Evolutionary conservation across 2,329 filamentous ascomycete genomes (phyloP).

Genomic region (Alternaria sp.): DNA sequence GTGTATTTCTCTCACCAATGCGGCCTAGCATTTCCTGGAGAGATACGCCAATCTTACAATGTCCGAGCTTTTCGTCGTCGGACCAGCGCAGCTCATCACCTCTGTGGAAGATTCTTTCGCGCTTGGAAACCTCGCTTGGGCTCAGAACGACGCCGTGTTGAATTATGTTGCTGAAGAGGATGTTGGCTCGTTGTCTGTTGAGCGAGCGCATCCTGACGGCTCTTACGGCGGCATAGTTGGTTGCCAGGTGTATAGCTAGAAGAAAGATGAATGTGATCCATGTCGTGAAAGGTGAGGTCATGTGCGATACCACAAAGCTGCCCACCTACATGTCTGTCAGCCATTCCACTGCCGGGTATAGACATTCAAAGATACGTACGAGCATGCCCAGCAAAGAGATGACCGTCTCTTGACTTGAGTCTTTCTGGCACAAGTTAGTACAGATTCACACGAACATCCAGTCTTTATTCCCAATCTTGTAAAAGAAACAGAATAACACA

Average conservation of each 20-base stretch:
- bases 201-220: conserved; percentile 83
- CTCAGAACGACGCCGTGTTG: conserved; percentile 60
- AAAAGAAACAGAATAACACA: not conserved
- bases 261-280: conserved; percentile 76
- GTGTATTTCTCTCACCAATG: conserved; percentile 37
- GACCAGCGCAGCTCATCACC: conserved; percentile 71
- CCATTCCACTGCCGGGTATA: conserved; percentile 1
- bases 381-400: conserved; percentile 90
- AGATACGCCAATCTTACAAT: conserved; percentile 63
- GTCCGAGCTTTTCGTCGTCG: conserved; percentile 59
- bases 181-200: conserved; percentile 84
- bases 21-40: conserved; percentile 50
- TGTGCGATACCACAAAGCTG: conserved; percentile 78
- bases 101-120: conserved; percentile 67
- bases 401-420: conserved; percentile 93
- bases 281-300: conserved; percentile 75
- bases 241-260: conserved; percentile 77
- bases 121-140: conserved; percentile 69
- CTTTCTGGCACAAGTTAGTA: conserved; percentile 63
- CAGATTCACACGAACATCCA: not conserved
- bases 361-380: conserved; percentile 51
- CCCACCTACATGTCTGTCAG: conserved; percentile 63
- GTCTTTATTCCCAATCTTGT: not conserved
- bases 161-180: conserved; percentile 69
- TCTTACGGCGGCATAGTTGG: conserved; percentile 86